phyloP scores from a whole-genome alignment of 495 filamentous ascomycete genomes.

The Trichoderma virens region DNA sequence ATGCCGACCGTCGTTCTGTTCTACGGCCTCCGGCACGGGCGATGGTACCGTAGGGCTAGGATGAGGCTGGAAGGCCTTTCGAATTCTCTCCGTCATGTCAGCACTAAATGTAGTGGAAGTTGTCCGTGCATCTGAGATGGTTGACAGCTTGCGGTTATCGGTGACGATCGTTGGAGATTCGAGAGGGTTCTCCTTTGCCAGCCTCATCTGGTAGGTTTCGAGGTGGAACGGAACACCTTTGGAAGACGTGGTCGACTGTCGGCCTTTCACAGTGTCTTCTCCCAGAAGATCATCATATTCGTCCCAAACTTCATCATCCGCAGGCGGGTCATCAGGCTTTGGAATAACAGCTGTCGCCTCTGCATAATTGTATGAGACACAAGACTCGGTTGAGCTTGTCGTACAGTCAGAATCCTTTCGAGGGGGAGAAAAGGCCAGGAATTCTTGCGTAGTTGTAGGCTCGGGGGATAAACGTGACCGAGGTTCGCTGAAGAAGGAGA shows the following conservation, averaged over 20 bases:
- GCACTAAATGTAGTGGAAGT: conserved; percentile 35
- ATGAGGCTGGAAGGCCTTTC: conserved; percentile 31
- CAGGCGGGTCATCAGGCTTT: conserved; percentile 45
- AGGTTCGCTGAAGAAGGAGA: conserved; percentile 11
- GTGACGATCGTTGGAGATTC: conserved; percentile 34
- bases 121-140: conserved; percentile 23
- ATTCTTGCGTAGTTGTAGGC: conserved; percentile 37
- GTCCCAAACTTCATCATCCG: conserved; percentile 87
- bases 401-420: conserved; percentile 62
- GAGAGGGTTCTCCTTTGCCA: conserved; percentile 25
- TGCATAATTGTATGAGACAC: conserved; percentile 33
- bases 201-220: conserved; percentile 28
- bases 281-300: conserved; percentile 90
- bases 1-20: background rate
- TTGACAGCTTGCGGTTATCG: conserved; percentile 12
- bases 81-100: conserved; percentile 40
- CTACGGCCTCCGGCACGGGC: conserved; percentile 4
- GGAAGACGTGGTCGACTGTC: conserved; percentile 48
- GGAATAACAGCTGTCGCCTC: conserved; percentile 58
- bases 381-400: conserved; percentile 51
- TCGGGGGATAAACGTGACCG: conserved; percentile 25
- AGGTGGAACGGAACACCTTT: conserved; percentile 38
- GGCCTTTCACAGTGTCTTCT: conserved; percentile 37
- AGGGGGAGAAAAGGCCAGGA: conserved; percentile 67
- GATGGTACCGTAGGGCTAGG: conserved; percentile 17